A percentile compares a stretch with the other conserved stretches of the same genome.
These are phyloP conservation scores for Aspergillus neotritici DNA, from an alignment of 2,329 filamentous ascomycete species.

Conservation along the genomic window DNA sequence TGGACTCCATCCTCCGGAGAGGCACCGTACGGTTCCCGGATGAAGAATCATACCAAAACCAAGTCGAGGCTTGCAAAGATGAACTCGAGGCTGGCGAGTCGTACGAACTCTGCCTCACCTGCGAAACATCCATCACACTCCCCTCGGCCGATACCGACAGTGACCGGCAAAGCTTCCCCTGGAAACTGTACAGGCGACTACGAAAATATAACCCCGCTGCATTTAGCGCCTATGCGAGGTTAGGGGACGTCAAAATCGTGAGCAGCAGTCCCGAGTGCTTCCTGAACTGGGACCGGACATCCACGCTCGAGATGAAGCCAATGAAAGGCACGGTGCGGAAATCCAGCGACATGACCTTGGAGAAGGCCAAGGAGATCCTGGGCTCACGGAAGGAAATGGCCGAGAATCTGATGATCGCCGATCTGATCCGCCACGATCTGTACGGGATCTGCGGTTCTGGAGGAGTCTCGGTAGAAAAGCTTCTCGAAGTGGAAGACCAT, in stretches of 20 bases:
- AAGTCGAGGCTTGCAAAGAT: conserved; percentile 64
- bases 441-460: conserved; percentile 75
- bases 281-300: conserved; percentile 57
- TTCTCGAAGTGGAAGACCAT: conserved; percentile 87
- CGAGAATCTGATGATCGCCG: conserved; percentile 97
- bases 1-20: conserved; percentile 28
- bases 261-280: conserved; percentile 88
- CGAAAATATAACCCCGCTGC: conserved; percentile 70
- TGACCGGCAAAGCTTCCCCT: conserved; percentile 44
- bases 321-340: conserved; percentile 98
- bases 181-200: conserved; percentile 67
- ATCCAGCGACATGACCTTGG: conserved; percentile 60
- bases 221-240: conserved; percentile 74
- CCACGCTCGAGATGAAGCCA: conserved; percentile 62
- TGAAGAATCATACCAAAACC: conserved; percentile 54
- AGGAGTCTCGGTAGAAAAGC: conserved; percentile 65
- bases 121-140: conserved; percentile 60
- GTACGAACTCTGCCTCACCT: conserved; percentile 80
- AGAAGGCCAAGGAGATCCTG: conserved; percentile 65
- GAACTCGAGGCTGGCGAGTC: conserved; percentile 71
- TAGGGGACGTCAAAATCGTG: conserved; percentile 65
- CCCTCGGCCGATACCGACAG: conserved; percentile 16
- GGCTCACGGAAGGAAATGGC: conserved; percentile 83
- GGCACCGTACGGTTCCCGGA: conserved; percentile 32
- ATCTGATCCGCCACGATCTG: conserved; percentile 89